These are phyloP conservation scores for Williopsis jadinii DNA, from an alignment of 1,139 yeast species.

Conservation along the genomic window DNA sequence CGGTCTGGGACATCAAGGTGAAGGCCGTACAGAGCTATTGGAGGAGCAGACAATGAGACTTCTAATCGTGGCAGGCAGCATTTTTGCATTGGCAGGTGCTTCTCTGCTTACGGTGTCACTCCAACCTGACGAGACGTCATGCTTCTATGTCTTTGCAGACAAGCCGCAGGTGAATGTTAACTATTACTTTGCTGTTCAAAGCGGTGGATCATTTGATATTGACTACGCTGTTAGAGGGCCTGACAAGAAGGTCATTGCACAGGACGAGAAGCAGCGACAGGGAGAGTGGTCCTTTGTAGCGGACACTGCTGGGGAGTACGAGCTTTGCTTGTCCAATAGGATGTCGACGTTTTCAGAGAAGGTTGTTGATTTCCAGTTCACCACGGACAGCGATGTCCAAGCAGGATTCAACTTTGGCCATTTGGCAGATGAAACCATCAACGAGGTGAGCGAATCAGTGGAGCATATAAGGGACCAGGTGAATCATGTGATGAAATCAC, in stretches of 20 bases:
- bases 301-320: slow-evolving; percentile 72
- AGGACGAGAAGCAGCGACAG: slow-evolving; percentile 61
- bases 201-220: slow-evolving; percentile 74
- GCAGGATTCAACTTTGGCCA: slow-evolving; percentile 56
- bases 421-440: slow-evolving; percentile 37
- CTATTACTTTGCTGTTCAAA: slow-evolving; percentile 87
- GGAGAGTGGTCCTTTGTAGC: slow-evolving; percentile 81
- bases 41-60: not conserved
- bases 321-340: slow-evolving; percentile 83
- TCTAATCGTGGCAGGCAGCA: not conserved
- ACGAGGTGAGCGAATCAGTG: slow-evolving; percentile 53
- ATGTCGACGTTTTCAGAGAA: slow-evolving; percentile 86
- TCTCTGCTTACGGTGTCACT: slow-evolving; percentile 54
- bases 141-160: slow-evolving; percentile 72
- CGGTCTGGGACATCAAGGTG: not conserved
- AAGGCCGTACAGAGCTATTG: not conserved
- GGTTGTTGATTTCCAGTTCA: slow-evolving; percentile 82
- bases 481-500: slow-evolving; percentile 53
- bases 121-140: slow-evolving; percentile 71
- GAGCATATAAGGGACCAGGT: slow-evolving; percentile 62
- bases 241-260: slow-evolving; percentile 39
- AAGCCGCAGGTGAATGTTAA: slow-evolving; percentile 58
- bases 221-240: slow-evolving; percentile 75
- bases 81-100: not conserved
- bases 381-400: slow-evolving; percentile 51